Base-by-base conservation (phyloP, 23 red algal species). In the Chondrus crispus region DNA sequence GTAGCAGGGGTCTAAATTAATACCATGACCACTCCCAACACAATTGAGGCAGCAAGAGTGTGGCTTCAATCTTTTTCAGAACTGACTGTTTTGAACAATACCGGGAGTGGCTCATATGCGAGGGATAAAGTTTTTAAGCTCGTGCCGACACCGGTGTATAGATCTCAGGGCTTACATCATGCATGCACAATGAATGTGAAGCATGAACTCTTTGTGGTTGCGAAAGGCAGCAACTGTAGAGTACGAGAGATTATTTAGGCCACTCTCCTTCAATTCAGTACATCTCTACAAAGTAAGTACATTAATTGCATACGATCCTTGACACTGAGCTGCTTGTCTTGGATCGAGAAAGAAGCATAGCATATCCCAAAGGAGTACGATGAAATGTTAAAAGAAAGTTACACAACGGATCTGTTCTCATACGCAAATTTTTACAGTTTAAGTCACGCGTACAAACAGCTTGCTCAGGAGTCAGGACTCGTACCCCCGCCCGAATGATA, bases 111-210 rank as follows among this genome's bases (percentile, higher is more conserved):
- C 53, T 45, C 46, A 30, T 58, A 45, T 11, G 26, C 60, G 16
- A 53, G 14, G 16, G 52, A 69, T 13, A 20, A 30, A 2, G 68
- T 86, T 53, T n/a, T 36, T 16, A 63, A 72, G 55, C 29, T 69
- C 12, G 49, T 86, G 19, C 57, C 82, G 24, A 47, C 64, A 2
- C 42, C 82, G 22, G 62, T 71, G 40, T 86, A 86, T 26, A 30
- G 62, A 72, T 8, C 49, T 40, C 82, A 86, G 44, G 62, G 57
- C 53, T 6, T 86, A 63, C 82, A 86, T 48, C 82, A 86, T 73
- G 82, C 82, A 68, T 7, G 68, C 13, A 46, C n/a, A 28, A 13
- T 86, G 10, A n/a, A 39, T 16, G 13, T 26, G 4, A 86, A 73
- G 54, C 24, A 51, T 3, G 82, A 71, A 12, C 3, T 54, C 5